Conservation (phyloP, 2,329 filamentous ascomycete genomes). For the Apiospora sp. region DNA sequence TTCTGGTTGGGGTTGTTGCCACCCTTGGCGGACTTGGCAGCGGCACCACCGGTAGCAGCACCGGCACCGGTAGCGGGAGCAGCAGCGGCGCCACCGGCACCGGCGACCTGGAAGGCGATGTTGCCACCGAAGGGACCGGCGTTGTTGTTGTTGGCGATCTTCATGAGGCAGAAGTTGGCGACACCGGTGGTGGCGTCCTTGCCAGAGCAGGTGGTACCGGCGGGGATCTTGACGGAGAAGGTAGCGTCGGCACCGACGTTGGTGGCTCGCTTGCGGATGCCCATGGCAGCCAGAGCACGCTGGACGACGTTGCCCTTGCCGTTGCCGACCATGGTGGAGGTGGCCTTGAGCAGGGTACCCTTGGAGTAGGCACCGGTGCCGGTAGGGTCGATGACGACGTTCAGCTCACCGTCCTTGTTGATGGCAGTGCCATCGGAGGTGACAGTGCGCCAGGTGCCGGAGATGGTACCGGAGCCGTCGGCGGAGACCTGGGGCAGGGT, state of each 20-base stretch:
- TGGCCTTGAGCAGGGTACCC: constrained; percentile 30
- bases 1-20: constrained; percentile 15
- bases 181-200: constrained; percentile 25
- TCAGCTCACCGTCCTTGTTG: constrained; percentile 26
- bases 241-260: not conserved
- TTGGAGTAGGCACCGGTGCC: constrained; percentile 31
- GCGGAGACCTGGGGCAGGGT: constrained; percentile 34
- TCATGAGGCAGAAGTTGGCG: constrained; percentile 33
- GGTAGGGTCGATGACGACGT: constrained; percentile 33
- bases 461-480: constrained; percentile 30
- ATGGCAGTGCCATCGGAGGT: constrained; percentile 32
- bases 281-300: constrained; percentile 30
- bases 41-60: not conserved
- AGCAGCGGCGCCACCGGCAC: constrained; percentile 16
- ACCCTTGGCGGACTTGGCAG: constrained; percentile 22
- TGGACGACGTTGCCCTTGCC: constrained; percentile 30
- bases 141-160: constrained; percentile 34
- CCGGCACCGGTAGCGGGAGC: not conserved
- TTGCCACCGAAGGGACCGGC: constrained; percentile 33
- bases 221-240: constrained; percentile 30
- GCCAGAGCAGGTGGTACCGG: constrained; percentile 32
- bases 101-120: constrained; percentile 34
- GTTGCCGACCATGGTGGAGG: constrained; percentile 31
- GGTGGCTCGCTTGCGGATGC: constrained; percentile 25
- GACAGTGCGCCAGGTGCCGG: constrained; percentile 34